Base-by-base conservation (phyloP, 257 asterid species). In the Ligustrum vulgare region DNA sequence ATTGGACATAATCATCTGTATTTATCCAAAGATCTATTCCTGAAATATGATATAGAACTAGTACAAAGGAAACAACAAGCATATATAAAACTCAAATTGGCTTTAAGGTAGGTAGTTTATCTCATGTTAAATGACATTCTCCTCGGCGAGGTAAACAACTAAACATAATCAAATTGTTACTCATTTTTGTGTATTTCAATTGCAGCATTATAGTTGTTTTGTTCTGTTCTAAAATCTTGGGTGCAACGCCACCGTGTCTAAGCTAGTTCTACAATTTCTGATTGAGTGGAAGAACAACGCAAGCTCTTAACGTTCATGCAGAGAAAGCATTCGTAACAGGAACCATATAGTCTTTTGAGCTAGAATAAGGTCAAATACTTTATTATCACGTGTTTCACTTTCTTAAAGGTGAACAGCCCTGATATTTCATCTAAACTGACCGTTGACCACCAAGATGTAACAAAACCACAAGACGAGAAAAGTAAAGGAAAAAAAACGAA, bases 341-440 rank as follows among this genome's bases (percentile, higher is more conserved):
- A 51, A 23, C 23, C n/a, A 5, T 16, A 47, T 1, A 6, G 62
- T 51, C 62, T 5, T 51, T n/a, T 15, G 62, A 23, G 10, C 0
- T 15, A 95, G 96, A 79, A 3, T 49, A 18, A 49, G 22, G 8
- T 49, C 22, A 49, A 16, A 18, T 49, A 6, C 20, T 18, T 49
- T 49, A 18, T 49, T 49, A 6, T 49, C 22, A 15, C 6, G 22
- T 12, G 4, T 43, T 43, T 43, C 6, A 43, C 51, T 41, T 41
- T 12, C 18, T 11, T 43, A 10, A 12, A 8, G 15, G 45, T 9
- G 45, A 10, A 39, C 45, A 39, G 51, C 51, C 18, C 60, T 49
- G 60, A 15, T 15, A 18, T 49, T 47, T 16, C 7, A 15, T 49
- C 9, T 18, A 49, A 49, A 15, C 22, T 49, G 20, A 18, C 23